Percentiles rank a stretch among this genome's conserved stretches.
phyloP scores from a whole-genome alignment of 2,329 filamentous ascomycete species.

The Sclerotinia glacialis region DNA sequence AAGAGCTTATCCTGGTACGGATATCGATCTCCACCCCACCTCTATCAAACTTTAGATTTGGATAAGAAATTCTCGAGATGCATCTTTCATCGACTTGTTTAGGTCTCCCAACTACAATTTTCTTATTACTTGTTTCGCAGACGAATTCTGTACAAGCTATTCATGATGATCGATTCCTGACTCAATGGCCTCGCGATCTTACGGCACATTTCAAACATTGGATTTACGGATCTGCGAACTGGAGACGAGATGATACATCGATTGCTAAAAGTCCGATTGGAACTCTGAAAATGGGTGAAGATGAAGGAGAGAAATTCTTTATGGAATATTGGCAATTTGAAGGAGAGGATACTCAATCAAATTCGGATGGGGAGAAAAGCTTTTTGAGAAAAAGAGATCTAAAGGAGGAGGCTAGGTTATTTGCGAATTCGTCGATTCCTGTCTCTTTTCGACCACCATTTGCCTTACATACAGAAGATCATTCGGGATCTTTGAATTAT shows the following conservation, averaged over 20 bases:
- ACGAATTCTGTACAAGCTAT: constrained; percentile 39
- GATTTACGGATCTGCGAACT: constrained; percentile 46
- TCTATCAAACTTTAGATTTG: not conserved
- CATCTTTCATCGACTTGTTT: constrained; percentile 41
- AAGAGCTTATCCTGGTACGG: not conserved
- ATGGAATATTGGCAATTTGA: constrained; percentile 56
- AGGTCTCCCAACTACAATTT: constrained; percentile 45
- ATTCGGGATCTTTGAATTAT: constrained; percentile 2
- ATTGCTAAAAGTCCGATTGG: constrained; percentile 52
- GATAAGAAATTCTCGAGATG: constrained; percentile 40
- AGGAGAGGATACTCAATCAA: constrained; percentile 25
- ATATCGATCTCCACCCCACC: not conserved
- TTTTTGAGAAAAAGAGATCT: constrained; percentile 28
- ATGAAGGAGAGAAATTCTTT: constrained; percentile 72
- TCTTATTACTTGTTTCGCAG: constrained; percentile 46
- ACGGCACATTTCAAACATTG: constrained; percentile 47
- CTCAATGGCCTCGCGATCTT: constrained; percentile 47
- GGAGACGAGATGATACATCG: constrained; percentile 43
- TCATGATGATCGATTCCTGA: constrained; percentile 27
- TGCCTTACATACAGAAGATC: constrained; percentile 45
- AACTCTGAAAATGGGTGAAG: constrained; percentile 68
- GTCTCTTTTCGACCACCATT: constrained; percentile 51
- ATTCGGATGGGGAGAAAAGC: not conserved
- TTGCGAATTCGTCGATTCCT: constrained; percentile 30
- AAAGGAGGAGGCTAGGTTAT: constrained; percentile 29